phyloP scores from a whole-genome alignment of 192 early-diverging fungal genomes.

The Umbelopsis sp. region DNA sequence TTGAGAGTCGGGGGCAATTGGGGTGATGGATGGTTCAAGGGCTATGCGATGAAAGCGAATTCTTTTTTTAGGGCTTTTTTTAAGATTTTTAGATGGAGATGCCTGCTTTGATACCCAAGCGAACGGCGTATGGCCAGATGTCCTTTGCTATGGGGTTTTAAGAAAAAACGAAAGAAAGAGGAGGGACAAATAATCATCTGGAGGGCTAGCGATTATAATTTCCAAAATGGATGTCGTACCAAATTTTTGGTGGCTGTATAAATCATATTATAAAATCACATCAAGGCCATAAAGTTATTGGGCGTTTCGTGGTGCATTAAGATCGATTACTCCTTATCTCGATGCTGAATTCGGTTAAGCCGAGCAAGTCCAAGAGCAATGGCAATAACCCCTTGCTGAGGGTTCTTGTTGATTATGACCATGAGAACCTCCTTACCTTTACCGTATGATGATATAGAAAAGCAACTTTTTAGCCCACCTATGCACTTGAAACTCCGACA shows the following conservation, averaged over 20 bases:
- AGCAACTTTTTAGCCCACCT: too few species aligned
- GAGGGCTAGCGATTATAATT: too few species aligned
- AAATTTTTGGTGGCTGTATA: too few species aligned
- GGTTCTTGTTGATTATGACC: not conserved
- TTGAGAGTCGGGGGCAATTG: not conserved
- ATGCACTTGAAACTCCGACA: too few species aligned
- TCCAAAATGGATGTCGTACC: too few species aligned
- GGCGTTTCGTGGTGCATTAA: too few species aligned
- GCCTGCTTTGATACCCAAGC: constrained; percentile 19
- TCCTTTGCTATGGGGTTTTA: constrained; percentile 12
- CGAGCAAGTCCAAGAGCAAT: not conserved
- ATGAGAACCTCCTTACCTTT: not conserved
- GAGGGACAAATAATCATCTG: not conserved
- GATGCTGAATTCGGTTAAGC: not conserved
- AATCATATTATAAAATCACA: too few species aligned
- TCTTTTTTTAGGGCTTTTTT: constrained; percentile 4
- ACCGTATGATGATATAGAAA: too few species aligned
- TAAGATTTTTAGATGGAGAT: not conserved
- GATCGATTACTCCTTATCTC: not conserved
- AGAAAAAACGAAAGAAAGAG: constrained; percentile 19
- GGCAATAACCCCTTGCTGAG: not conserved
- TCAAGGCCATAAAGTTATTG: too few species aligned
- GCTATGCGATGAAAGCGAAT: not conserved
- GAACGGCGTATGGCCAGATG: not conserved
- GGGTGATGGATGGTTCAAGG: not conserved